Conservation (phyloP, 2,329 filamentous ascomycete species). For the Diplodia scrobiculata region DNA sequence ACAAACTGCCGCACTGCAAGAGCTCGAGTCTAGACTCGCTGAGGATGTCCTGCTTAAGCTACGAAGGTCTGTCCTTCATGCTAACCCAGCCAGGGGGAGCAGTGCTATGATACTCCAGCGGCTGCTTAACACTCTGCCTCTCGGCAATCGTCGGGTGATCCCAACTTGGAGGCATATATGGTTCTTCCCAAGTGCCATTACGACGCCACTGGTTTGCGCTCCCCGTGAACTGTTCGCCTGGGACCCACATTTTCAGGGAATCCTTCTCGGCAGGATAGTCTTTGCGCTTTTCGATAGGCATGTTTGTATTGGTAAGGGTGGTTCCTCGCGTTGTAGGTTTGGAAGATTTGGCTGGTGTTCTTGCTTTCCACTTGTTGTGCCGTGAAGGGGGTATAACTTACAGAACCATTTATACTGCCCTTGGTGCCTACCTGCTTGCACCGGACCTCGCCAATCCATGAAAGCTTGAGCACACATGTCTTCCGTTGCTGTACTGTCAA, state of each 20-base stretch:
- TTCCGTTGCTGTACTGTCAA: no score
- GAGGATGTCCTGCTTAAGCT: no score
- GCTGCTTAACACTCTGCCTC: not conserved
- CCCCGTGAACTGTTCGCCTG: not conserved
- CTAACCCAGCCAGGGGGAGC: not conserved
- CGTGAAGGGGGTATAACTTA: not conserved
- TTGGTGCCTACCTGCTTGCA: no score
- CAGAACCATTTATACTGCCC: not conserved
- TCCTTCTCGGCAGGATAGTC: no score
- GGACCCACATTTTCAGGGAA: no score
- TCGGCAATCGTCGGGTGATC: not conserved
- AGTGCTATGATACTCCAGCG: not conserved
- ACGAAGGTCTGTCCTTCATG: not conserved
- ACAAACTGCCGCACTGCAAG: no score
- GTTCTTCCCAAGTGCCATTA: not conserved
- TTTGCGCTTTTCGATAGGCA: not conserved
- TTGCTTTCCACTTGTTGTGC: not conserved
- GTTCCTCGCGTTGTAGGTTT: not conserved
- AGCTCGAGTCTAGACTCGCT: no score
- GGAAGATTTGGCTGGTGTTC: not conserved
- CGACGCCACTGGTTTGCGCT: not conserved
- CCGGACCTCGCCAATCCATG: no score
- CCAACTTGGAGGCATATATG: not conserved
- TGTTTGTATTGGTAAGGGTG: not conserved
- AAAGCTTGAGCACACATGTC: no score